Evolutionary conservation across 495 filamentous ascomycete species (phyloP).

Genomic region (Penicillium soppii): DNA sequence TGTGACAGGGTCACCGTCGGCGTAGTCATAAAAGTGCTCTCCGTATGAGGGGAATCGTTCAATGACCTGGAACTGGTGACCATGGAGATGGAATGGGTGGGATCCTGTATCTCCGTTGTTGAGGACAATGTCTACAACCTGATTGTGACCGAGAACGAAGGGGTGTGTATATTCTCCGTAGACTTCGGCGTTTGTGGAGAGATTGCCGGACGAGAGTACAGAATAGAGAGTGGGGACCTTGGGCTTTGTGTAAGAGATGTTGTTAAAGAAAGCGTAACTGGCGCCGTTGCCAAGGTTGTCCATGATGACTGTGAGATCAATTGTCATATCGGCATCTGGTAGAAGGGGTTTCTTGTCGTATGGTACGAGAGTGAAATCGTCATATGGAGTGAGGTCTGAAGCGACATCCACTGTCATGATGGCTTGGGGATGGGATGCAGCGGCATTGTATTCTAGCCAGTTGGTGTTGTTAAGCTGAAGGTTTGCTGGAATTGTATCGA

Average conservation of each 20-base stretch:
- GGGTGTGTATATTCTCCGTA: conserved; percentile 75
- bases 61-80: conserved; percentile 78
- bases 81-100: conserved; percentile 89
- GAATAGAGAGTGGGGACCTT: conserved; percentile 83
- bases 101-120: conserved; percentile 74
- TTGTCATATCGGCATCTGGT: conserved; percentile 24
- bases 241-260: conserved; percentile 69
- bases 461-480: conserved; percentile 70
- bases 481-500: conserved; percentile 29
- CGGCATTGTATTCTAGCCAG: conserved; percentile 71
- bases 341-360: conserved; percentile 21
- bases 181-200: conserved; percentile 60
- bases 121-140: conserved; percentile 74
- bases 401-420: conserved; percentile 49
- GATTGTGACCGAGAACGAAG: conserved; percentile 62
- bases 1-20: conserved; percentile 34
- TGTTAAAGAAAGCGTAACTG: conserved; percentile 71
- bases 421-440: conserved; percentile 50
- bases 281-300: conserved; percentile 43
- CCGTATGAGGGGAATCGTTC: conserved; percentile 46
- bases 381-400: conserved; percentile 43
- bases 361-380: conserved; percentile 53
- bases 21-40: conserved; percentile 35
- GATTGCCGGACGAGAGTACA: conserved; percentile 60
- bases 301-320: conserved; percentile 41